Evolutionary conservation across 352 stramenopile genomes (phyloP).

Genomic region (Pythium chondricola): DNA sequence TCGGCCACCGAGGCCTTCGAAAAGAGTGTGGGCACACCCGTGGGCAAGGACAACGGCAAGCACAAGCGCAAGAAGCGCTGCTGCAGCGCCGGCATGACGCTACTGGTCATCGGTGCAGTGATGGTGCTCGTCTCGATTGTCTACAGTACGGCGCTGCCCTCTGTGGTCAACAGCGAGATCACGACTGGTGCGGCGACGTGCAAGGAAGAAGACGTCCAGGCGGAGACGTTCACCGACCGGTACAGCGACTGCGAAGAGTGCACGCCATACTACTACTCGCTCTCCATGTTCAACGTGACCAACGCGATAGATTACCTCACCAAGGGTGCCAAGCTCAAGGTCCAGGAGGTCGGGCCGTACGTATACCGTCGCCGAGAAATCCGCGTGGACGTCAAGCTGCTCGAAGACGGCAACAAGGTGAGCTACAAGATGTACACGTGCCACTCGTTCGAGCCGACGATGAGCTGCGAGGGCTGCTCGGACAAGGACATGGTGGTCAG

Average conservation of each 20-base stretch:
- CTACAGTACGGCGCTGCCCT: slow-evolving; percentile 45
- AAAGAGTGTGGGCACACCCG: slow-evolving; percentile 13
- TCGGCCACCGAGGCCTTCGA: slow-evolving; percentile 20
- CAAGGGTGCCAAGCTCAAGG: slow-evolving; percentile 42
- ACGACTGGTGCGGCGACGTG: slow-evolving; percentile 43
- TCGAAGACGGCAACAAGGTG: slow-evolving; percentile 39
- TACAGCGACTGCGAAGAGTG: slow-evolving; percentile 77
- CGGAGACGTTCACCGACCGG: slow-evolving; percentile 39
- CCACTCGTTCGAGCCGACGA: slow-evolving; percentile 42
- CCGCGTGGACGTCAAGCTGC: slow-evolving; percentile 52
- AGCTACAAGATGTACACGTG: slow-evolving; percentile 79
- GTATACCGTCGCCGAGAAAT: slow-evolving; percentile 58
- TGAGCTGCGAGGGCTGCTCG: slow-evolving; percentile 49
- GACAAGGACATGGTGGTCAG: slow-evolving; percentile 50
- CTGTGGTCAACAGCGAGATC: slow-evolving; percentile 31
- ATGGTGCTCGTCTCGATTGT: slow-evolving; percentile 41
- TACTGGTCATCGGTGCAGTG: slow-evolving; percentile 30
- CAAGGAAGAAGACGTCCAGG: slow-evolving; percentile 26
- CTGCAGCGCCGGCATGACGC: slow-evolving; percentile 17
- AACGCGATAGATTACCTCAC: slow-evolving; percentile 58
- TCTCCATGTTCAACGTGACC: slow-evolving; percentile 72
- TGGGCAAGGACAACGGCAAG: not conserved
- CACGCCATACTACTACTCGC: slow-evolving; percentile 60
- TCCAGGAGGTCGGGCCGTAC: slow-evolving; percentile 67
- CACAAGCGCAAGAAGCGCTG: not conserved